Percentiles rank a stretch among this genome's conserved stretches.
phyloP scores from a whole-genome alignment of 306 rosid genomes.

The Corylus avellana region DNA sequence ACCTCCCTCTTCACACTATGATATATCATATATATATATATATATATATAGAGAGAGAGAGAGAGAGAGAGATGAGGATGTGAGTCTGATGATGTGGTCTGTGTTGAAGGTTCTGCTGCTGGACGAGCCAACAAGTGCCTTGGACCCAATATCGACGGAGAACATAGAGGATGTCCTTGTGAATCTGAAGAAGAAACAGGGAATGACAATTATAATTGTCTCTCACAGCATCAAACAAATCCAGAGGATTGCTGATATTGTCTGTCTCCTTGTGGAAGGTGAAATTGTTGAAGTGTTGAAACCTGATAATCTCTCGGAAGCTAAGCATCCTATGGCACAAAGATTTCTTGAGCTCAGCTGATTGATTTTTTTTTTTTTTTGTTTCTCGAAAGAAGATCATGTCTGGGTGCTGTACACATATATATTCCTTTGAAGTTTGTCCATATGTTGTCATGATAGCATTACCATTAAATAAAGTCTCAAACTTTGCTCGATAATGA shows the following conservation, averaged over 20 bases:
- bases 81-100: too few relatives aligned
- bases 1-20: too few relatives aligned
- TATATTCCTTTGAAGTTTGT: too few relatives aligned
- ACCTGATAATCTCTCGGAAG: conserved; percentile 66
- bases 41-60: too few relatives aligned
- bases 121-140: conserved; percentile 93
- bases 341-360: conserved; percentile 81
- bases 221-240: conserved; percentile 91
- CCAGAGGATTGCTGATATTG: conserved; percentile 81
- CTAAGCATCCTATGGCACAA: conserved; percentile 85
- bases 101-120: conserved; percentile 64
- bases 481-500: too few relatives aligned
- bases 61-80: too few relatives aligned
- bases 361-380: too few relatives aligned
- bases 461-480: too few relatives aligned
- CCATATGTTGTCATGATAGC: too few relatives aligned
- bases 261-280: conserved; percentile 82
- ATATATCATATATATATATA: too few relatives aligned
- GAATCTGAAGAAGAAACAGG: conserved; percentile 74
- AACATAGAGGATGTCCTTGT: conserved; percentile 74
- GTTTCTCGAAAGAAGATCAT: too few relatives aligned
- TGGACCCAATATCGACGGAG: conserved; percentile 91
- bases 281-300: conserved; percentile 71
- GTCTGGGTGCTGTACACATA: too few relatives aligned
- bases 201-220: conserved; percentile 75